Percentiles rank a stretch among this genome's conserved stretches.
Conservation (phyloP, 192 early-diverging fungal genomes). For the Coemansia sp. region DNA sequence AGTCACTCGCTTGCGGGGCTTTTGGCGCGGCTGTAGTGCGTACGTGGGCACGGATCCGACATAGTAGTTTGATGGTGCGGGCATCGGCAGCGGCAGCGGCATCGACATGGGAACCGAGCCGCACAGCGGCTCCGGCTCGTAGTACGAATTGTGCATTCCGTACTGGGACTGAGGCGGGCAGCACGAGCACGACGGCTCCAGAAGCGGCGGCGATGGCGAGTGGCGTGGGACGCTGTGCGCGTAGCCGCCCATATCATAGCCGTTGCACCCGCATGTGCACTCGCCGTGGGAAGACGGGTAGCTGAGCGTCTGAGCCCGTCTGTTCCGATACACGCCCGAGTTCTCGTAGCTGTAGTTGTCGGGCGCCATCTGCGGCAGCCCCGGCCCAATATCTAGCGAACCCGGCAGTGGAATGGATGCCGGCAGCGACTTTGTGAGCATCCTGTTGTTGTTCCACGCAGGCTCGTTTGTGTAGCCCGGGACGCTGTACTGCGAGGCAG, state of each 20-base stretch:
- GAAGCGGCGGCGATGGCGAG: slow-evolving; percentile 5
- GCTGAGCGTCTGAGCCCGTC: neutral
- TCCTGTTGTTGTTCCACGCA: neutral
- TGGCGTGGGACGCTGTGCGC: neutral
- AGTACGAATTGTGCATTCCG: neutral
- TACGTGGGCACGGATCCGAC: slow-evolving; percentile 1
- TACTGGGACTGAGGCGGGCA: slow-evolving; percentile 12
- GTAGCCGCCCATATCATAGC: neutral
- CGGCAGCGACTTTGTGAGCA: slow-evolving; percentile 8
- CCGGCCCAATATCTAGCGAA: neutral
- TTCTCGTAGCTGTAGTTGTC: neutral
- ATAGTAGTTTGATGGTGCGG: neutral
- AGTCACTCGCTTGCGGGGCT: slow-evolving; percentile 35
- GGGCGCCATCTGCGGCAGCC: neutral
- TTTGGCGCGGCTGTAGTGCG: neutral
- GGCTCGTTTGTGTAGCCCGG: neutral
- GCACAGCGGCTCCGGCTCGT: neutral
- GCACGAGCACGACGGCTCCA: slow-evolving; percentile 4
- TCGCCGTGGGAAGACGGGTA: neutral
- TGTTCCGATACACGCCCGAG: neutral
- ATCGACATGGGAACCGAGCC: slow-evolving; percentile 10
- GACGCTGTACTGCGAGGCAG: slow-evolving; percentile 1
- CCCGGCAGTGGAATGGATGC: slow-evolving; percentile 22
- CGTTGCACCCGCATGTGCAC: slow-evolving; percentile 1
- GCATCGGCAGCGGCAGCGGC: slow-evolving; percentile 4